These are phyloP conservation scores for Castanea mollissima DNA, from an alignment of 306 rosid genomes.

Conservation along the genomic window DNA sequence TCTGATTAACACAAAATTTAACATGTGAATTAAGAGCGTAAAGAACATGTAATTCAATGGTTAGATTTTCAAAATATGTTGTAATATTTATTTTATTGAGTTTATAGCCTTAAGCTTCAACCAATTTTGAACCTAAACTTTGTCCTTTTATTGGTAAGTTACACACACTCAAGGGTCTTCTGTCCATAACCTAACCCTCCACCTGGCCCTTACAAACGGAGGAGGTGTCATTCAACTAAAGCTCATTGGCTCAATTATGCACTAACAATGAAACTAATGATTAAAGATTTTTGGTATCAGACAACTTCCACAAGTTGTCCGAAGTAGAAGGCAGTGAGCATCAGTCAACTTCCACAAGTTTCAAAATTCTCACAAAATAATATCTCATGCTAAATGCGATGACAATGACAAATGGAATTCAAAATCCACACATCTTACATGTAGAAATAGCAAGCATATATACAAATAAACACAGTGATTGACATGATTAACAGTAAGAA, in stretches of 20 bases:
- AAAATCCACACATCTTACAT: background rate
- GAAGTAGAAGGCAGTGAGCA: background rate
- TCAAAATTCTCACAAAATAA: background rate
- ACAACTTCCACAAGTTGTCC: background rate
- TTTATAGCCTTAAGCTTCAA: too few species aligned
- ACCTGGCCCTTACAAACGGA: too few species aligned
- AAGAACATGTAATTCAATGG: too few species aligned
- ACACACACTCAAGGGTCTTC: too few species aligned
- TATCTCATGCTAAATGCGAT: background rate
- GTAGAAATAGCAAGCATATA: background rate
- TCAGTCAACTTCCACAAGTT: background rate
- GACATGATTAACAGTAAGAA: background rate
- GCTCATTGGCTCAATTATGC: background rate
- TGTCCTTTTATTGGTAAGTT: too few species aligned
- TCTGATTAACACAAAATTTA: too few species aligned
- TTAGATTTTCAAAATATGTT: too few species aligned
- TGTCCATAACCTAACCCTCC: too few species aligned
- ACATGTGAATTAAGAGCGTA: too few species aligned
- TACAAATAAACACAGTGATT: background rate
- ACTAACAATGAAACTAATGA: background rate
- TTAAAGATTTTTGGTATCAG: background rate
- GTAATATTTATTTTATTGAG: too few species aligned
- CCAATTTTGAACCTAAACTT: too few species aligned
- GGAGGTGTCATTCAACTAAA: too few species aligned
- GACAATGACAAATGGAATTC: background rate